These are phyloP conservation scores for Zygosaccharomyces gambellarensis DNA, from an alignment of 805 yeast genomes.

Conservation along the genomic window DNA sequence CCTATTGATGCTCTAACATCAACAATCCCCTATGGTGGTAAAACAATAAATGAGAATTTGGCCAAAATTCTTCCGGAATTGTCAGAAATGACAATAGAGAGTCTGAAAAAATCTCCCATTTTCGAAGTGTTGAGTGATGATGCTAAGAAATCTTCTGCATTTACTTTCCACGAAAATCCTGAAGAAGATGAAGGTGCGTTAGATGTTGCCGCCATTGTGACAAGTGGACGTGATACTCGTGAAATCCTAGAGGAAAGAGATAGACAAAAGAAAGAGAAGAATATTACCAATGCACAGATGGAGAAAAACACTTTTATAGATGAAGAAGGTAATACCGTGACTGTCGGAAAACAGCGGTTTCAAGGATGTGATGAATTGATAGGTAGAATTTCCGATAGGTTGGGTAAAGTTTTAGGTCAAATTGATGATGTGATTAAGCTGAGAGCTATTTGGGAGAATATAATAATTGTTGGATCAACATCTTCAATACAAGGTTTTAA, in stretches of 20 bases:
- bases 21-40: conserved; percentile 57
- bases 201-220: conserved; percentile 85
- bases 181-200: conserved; percentile 65
- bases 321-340: conserved; percentile 47
- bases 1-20: conserved; percentile 51
- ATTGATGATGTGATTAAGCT: conserved; percentile 66
- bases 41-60: conserved; percentile 52
- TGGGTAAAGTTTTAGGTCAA: conserved; percentile 48
- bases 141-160: conserved; percentile 55
- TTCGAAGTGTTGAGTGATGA: conserved; percentile 76
- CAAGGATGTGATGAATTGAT: conserved; percentile 68
- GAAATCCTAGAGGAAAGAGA: conserved; percentile 67
- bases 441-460: conserved; percentile 80
- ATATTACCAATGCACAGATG: conserved; percentile 55
- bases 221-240: conserved; percentile 62
- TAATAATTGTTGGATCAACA: conserved; percentile 77
- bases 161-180: conserved; percentile 46
- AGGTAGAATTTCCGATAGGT: conserved; percentile 46
- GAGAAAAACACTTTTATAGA: conserved; percentile 71
- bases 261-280: conserved; percentile 36
- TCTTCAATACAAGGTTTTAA: conserved; percentile 68
- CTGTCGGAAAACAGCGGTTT: conserved; percentile 86
- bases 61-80: conserved; percentile 54
- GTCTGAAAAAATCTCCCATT: conserved; percentile 66
- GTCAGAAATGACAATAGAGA: conserved; percentile 56